Conservation (phyloP, 306 rosid species). For the Malus sylvestris region DNA sequence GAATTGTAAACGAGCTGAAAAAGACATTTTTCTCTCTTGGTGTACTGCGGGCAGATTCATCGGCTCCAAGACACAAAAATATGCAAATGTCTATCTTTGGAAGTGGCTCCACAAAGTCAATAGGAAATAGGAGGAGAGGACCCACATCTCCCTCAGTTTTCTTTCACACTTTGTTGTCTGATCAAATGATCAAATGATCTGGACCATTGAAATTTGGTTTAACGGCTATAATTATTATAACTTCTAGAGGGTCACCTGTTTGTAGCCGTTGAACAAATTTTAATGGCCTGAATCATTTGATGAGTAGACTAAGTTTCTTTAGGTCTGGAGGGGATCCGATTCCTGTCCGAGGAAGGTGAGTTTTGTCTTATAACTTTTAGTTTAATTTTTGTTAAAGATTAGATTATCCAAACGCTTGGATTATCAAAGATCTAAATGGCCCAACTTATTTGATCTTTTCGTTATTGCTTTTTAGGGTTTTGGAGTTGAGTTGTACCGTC, state of each 20-base stretch:
- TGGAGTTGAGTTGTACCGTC: constrained; percentile 1
- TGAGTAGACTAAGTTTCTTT: accelerated
- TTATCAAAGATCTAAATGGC: neutral
- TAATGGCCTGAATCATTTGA: too few species aligned
- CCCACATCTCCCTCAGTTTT: constrained; percentile 23
- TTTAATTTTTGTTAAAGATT: neutral
- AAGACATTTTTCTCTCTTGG: neutral
- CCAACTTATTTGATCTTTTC: neutral
- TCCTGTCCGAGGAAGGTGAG: neutral
- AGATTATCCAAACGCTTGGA: neutral
- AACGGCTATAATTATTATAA: too few species aligned
- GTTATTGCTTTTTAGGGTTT: neutral
- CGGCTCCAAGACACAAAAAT: constrained; percentile 24
- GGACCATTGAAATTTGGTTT: too few species aligned
- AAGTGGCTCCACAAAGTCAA: constrained; percentile 36
- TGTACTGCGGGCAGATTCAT: constrained; percentile 17
- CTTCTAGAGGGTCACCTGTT: accelerated
- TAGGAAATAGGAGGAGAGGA: neutral
- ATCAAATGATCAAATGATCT: too few species aligned
- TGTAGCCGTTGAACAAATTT: too few species aligned
- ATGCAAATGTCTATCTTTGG: constrained; percentile 15
- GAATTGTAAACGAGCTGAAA: neutral
- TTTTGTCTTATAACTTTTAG: neutral
- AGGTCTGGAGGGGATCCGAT: too few species aligned
- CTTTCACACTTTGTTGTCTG: neutral